phyloP scores from a whole-genome alignment of 352 stramenopile genomes.

The Halophytophthora batemanensis region DNA sequence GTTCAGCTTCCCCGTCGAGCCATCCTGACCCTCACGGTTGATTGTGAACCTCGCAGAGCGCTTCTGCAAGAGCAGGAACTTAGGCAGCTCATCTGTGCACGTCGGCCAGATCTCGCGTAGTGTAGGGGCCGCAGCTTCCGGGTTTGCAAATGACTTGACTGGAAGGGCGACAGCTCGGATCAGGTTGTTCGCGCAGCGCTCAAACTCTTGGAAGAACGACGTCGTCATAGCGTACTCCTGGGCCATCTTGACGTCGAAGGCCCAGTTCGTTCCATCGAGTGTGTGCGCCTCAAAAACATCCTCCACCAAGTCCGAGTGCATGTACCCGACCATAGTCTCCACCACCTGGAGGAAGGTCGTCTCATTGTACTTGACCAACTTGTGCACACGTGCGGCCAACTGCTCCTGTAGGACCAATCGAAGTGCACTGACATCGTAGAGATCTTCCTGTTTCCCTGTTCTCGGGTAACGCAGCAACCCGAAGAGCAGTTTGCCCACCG shows the following conservation, averaged over 20 bases:
- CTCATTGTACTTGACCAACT: constrained; percentile 57
- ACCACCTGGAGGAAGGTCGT: constrained; percentile 33
- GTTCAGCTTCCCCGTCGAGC: constrained; percentile 10
- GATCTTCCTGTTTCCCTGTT: neutral
- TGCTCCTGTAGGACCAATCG: constrained; percentile 50
- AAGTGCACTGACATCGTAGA: constrained; percentile 7
- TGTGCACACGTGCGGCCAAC: constrained; percentile 41
- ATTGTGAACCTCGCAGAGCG: constrained; percentile 48
- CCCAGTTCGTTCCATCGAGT: constrained; percentile 29
- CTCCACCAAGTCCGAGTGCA: constrained; percentile 28
- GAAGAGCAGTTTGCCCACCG: constrained; percentile 60
- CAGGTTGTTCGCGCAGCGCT: constrained; percentile 28
- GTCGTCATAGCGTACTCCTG: constrained; percentile 13
- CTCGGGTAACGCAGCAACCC: constrained; percentile 35
- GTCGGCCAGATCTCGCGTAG: constrained; percentile 50
- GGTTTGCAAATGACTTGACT: constrained; percentile 4
- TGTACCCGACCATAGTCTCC: constrained; percentile 50
- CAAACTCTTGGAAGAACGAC: constrained; percentile 27
- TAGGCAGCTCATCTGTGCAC: constrained; percentile 39
- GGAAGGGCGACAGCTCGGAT: constrained; percentile 23
- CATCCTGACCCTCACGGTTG: constrained; percentile 13
- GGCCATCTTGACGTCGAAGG: constrained; percentile 24
- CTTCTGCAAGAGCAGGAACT: constrained; percentile 60
- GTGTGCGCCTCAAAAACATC: constrained; percentile 36
- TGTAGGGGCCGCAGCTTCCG: constrained; percentile 5